Base-by-base conservation (phyloP, 345 rosid genomes). In the Euphorbia peplus region DNA sequence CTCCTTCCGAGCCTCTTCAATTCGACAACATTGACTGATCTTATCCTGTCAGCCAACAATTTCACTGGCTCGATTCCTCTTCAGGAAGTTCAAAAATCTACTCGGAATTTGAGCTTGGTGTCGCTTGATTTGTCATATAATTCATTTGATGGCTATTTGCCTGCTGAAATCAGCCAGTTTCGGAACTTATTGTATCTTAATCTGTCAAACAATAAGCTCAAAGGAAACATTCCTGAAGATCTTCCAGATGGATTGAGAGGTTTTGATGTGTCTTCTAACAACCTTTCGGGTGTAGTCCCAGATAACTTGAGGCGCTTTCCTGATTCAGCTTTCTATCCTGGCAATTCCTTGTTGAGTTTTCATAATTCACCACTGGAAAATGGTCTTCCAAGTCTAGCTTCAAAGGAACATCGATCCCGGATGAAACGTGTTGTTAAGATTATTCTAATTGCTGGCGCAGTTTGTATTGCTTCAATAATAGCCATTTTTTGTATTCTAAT, bases 321-420 rank as follows among this genome's bases (percentile, higher is more conserved):
- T 56, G 93, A 84, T 67, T 84, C 96, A 21, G 78, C 95, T 29
- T 90, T 90, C 76, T 91, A 86, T 75, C 98, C 98, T 1, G 98
- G 98, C 70, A 92, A 92, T 71, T 66, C 83, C 22, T 73, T 90
- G 60, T 80, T 92, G 76, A 57, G 42, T 59, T 72, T 88, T 60
- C 81, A 85, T 26, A 16, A 72, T 71, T 80, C 83, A 28, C 63
- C 68, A n/a, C 52, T 58, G 60, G 79, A 86, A 47, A 65, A 77
- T 53, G 86, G 78, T 61, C 64, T 67, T 57, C 73, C 89, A 10
- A 30, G 69, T 63, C 64, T 79, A 54, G 72, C 32, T 65, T 44
- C 75, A 37, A 74, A 64, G 54, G 54, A 63, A 57, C 88, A 57
- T 65, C 55, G 72, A 25, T 57, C 81, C 70, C 81, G 19, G 25